Conservation (phyloP, 805 yeast genomes). For the Spathaspora girioi region DNA sequence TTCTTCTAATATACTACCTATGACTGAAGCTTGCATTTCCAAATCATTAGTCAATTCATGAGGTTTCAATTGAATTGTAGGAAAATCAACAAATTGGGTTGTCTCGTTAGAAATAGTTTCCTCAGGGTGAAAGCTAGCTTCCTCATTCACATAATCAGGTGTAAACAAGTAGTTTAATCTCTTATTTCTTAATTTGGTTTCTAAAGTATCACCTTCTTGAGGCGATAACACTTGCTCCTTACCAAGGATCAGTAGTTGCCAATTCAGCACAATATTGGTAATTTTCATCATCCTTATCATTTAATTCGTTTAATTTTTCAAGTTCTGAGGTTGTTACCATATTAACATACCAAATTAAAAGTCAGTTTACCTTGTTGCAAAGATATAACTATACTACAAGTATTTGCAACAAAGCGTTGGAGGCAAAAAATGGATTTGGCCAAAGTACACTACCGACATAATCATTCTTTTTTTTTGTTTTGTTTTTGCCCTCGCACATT, state of each 20-base stretch:
- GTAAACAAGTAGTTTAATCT: conserved; percentile 1
- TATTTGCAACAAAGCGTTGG: background rate
- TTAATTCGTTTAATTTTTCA: conserved; percentile 1
- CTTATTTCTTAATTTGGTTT: conserved; percentile 1
- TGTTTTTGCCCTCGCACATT: background rate
- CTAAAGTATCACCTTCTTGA: background rate
- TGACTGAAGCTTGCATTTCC: conserved; percentile 2
- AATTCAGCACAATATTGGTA: background rate
- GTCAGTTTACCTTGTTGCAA: no score
- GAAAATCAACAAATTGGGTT: conserved; percentile 1
- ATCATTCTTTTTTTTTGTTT: background rate
- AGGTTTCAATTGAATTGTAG: conserved; percentile 2
- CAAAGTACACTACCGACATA: background rate
- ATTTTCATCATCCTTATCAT: background rate
- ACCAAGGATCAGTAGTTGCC: background rate
- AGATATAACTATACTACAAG: no score
- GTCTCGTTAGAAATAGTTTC: background rate
- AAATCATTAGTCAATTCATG: conserved; percentile 8
- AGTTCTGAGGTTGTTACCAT: conserved; percentile 7
- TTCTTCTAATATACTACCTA: background rate
- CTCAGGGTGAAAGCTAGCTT: background rate
- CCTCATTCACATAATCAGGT: background rate
- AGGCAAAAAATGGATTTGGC: background rate
- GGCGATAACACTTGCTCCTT: background rate
- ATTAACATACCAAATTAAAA: no score